Base-by-base conservation (phyloP, 257 asterid genomes). In the Capsicum pubescens region DNA sequence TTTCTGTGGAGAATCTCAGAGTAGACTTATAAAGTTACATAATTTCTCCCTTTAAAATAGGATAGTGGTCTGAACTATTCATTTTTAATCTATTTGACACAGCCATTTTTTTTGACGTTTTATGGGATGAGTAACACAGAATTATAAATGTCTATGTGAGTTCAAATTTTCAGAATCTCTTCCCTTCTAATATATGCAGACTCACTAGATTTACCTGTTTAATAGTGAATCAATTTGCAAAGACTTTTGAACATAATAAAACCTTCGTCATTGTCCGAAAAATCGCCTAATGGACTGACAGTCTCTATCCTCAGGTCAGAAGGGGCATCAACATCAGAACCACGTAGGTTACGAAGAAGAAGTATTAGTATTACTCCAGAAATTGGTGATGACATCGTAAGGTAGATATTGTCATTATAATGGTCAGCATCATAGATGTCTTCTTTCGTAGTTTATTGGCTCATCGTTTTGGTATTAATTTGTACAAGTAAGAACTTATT, bases 351-450 rank as follows among this genome's bases (percentile, higher is more conserved):
- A 85, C 93, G 99, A 89, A 89, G 98, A 88, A 92, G 99, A 89
- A 95, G 99, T 91, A 90, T 97, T 68, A 97, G 99, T 87, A 93
- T 95, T 91, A 95, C 97, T 76, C 99, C 99, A 16, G 98, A 97
- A 88, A 93, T 97, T 82, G 93, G 99, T 86, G 99, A 97, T 89
- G 98, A 97, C 88, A 97, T 95, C 82, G 99, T 92, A 86, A 97
- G 98, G 99, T 97, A 86, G 88, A 87, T 85, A 84, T 80, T 84
- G 76, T 79, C 68, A 55, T 77, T 61, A 17, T 44, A 56, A 2
- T 54, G 64, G 1, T 54, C 82, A 71, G 14, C 6, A 32, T 77
- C 64, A 54, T 54, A 26, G 14, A 15, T 77, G 16, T 54, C 48
- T 52, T 77, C 2, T 14, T 9, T 52, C 32, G n/a, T 54, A 54